These are phyloP conservation scores for Barnettozyma vustinii DNA, from an alignment of 805 yeast genomes.

Conservation along the genomic window DNA sequence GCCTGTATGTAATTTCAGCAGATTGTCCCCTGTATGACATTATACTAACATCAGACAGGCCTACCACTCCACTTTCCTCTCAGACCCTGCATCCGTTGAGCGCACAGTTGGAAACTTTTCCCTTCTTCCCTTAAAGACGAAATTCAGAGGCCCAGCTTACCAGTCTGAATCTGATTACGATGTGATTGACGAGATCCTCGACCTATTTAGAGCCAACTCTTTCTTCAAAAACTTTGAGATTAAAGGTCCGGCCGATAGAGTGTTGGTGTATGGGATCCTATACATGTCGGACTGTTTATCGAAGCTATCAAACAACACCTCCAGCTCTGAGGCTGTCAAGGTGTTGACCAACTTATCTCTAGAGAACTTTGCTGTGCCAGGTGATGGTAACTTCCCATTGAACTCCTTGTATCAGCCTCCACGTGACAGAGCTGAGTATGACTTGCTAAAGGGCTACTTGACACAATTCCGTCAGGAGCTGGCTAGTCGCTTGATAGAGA, in stretches of 20 bases:
- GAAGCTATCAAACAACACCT: constrained; percentile 44
- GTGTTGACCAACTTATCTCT: constrained; percentile 78
- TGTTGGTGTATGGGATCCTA: constrained; percentile 88
- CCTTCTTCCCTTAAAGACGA: constrained; percentile 79
- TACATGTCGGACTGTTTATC: constrained; percentile 82
- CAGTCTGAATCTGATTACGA: constrained; percentile 77
- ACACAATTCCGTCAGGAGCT: constrained; percentile 94
- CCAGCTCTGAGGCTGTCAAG: constrained; percentile 55
- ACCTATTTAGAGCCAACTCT: constrained; percentile 91
- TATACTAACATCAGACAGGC: constrained; percentile 35
- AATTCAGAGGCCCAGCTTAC: constrained; percentile 87
- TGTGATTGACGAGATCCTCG: constrained; percentile 85
- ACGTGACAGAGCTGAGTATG: constrained; percentile 65
- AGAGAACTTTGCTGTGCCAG: constrained; percentile 88
- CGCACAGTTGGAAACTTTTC: constrained; percentile 74
- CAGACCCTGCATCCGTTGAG: constrained; percentile 50
- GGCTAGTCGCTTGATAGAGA: constrained; percentile 69
- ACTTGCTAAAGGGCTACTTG: constrained; percentile 73
- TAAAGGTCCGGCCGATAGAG: constrained; percentile 90
- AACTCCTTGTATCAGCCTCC: constrained; percentile 76
- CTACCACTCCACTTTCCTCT: constrained; percentile 73
- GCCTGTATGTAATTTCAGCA: constrained; percentile 11
- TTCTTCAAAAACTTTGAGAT: constrained; percentile 96
- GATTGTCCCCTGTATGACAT: too few species aligned
- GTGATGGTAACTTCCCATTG: constrained; percentile 91